Base-by-base conservation (phyloP, 2,329 filamentous ascomycete species). In the Pseudophaeomoniella oleicola region DNA sequence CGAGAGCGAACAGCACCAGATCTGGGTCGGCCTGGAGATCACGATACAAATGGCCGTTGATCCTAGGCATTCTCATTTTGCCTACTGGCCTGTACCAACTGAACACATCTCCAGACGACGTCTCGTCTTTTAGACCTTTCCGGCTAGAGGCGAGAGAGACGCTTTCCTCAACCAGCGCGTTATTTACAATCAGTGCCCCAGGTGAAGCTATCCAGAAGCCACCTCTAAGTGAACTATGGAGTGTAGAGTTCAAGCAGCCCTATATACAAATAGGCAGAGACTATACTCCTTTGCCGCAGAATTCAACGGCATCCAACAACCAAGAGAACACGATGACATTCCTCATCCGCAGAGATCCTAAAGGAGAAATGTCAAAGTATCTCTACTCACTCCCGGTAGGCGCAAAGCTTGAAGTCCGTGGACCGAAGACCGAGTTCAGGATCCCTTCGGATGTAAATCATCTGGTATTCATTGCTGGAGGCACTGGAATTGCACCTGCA, bases 231-330 rank as follows among this genome's bases (percentile, higher is more conserved):
- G 52, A 55, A 17, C 68, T 92, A 30, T 93, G 85, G 81, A 86
- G 80, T 43, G 79, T 96, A 19, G 81, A 94, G 62, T 76, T 94
- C 52, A 94, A 93, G 61, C 90, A 96, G 60, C 90, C 90, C 2
- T 78, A 94, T 55, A 62, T 96, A 39, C 87, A 94, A 59, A 93
- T 98, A 47, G 83, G 84, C 31, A 66, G 90, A 42, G 78, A 85
- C 39, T 98, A 98, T 58, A 96, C 90, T 3, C 86, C 88, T 1
- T 64, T 98, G 0, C 69, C 75, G 0, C 16, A 36, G 16, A 48
- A 46, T 2, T n/a, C 49, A 51, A 11, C 40, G 19, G 37, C 42
- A 16, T 38, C 43, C 5, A 47, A 56, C 22, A 47, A 55, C 19
- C 45, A 54, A 19, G 59, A 65, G 30, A 54, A 62, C 2, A 9